phyloP scores from a whole-genome alignment of 208 protist genomes.

The Trypanosoma brucei region DNA sequence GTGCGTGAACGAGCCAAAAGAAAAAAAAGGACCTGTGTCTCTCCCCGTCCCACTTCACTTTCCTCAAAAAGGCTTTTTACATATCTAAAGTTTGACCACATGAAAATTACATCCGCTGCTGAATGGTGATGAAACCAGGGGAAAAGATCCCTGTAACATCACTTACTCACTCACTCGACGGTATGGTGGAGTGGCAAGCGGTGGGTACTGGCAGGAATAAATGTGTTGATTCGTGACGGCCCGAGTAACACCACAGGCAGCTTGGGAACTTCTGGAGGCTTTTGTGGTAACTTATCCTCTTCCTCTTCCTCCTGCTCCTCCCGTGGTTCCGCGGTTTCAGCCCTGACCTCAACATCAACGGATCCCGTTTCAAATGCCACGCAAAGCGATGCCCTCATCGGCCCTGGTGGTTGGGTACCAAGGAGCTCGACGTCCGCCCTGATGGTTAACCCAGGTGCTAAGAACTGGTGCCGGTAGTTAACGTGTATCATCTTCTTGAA shows the following conservation, averaged over 20 bases:
- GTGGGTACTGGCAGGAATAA: conserved; percentile 32
- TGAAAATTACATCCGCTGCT: no score
- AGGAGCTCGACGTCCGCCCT: conserved; percentile 40
- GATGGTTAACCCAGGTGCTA: conserved; percentile 71
- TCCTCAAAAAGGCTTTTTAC: no score
- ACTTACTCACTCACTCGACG: no score
- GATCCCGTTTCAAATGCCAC: conserved; percentile 48
- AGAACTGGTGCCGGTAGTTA: conserved; percentile 60
- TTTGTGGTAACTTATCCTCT: conserved; percentile 2
- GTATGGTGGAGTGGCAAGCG: conserved; percentile 6
- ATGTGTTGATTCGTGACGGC: conserved; percentile 9
- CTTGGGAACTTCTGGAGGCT: background rate
- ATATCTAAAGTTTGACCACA: no score
- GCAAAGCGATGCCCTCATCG: conserved; percentile 15
- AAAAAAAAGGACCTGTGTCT: no score
- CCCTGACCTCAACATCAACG: conserved; percentile 25
- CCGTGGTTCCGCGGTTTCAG: conserved; percentile 28
- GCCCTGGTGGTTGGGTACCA: conserved; percentile 45
- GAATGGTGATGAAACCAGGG: no score
- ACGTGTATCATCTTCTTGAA: conserved; percentile 32
- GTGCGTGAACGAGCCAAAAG: no score
- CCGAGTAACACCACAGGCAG: conserved; percentile 6
- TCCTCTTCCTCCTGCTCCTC: conserved; percentile 12
- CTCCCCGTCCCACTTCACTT: no score
- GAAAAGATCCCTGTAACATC: no score